phyloP scores from a whole-genome alignment of 192 early-diverging fungal genomes.

The Diversispora eburnea region DNA sequence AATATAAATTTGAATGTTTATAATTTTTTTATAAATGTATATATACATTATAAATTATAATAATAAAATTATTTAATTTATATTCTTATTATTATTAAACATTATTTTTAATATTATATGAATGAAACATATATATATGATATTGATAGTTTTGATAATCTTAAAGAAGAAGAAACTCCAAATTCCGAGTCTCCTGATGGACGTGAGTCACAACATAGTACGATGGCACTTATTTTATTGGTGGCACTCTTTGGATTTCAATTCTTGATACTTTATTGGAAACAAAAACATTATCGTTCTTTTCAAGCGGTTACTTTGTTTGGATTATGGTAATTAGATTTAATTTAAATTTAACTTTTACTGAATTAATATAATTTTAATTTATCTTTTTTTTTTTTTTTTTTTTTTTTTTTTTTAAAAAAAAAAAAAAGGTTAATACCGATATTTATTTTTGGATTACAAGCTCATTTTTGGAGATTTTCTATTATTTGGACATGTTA shows the following conservation, averaged over 20 bases:
- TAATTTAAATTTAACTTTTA: neutral
- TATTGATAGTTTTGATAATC: too few relatives aligned
- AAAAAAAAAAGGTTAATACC: constrained; percentile 1
- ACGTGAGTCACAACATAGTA: constrained; percentile 52
- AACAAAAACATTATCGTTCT: constrained; percentile 55
- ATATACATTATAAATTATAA: too few relatives aligned
- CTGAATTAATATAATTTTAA: neutral
- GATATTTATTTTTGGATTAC: constrained; percentile 25
- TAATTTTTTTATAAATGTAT: too few relatives aligned
- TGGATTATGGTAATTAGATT: constrained; percentile 41
- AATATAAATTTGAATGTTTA: too few relatives aligned
- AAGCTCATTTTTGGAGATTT: constrained; percentile 25
- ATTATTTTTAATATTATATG: too few relatives aligned
- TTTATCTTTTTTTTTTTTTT: neutral
- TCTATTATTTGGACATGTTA: constrained; percentile 22
- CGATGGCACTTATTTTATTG: constrained; percentile 56
- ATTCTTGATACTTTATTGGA: constrained; percentile 58
- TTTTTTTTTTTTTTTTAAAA: neutral
- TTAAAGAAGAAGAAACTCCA: too few relatives aligned
- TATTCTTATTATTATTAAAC: too few relatives aligned
- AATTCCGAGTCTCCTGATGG: constrained; percentile 29
- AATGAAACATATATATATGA: too few relatives aligned
- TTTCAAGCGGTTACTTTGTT: constrained; percentile 50
- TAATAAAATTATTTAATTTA: too few relatives aligned
- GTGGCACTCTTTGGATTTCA: constrained; percentile 52